Percentiles rank a stretch among this genome's conserved stretches.
Evolutionary conservation across 257 asterid species (phyloP).

Genomic region (Dorcoceras hygrometricum): DNA sequence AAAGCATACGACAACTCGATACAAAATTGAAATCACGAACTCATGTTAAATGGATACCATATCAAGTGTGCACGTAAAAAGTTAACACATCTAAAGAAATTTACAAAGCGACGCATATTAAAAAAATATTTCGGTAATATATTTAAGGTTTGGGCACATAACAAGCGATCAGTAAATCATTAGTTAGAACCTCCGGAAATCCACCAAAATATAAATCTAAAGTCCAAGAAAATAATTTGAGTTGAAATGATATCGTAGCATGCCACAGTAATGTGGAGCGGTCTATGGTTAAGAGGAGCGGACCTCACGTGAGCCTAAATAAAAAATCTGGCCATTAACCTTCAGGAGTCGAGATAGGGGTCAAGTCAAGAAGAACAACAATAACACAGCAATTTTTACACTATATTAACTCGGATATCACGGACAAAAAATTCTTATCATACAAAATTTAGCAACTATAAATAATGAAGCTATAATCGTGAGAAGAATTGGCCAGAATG

Average conservation of each 20-base stretch:
- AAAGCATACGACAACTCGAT: background rate
- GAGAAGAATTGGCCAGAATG: conserved; percentile 26
- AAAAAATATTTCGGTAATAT: too few species aligned
- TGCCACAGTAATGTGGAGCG: background rate
- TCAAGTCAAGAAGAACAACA: background rate
- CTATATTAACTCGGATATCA: conserved; percentile 2
- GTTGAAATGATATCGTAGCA: background rate
- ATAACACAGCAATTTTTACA: background rate
- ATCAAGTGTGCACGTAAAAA: too few species aligned
- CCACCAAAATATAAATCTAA: background rate
- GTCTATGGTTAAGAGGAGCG: background rate
- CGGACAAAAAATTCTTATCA: conserved; percentile 1
- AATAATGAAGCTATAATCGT: background rate
- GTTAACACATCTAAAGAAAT: too few species aligned
- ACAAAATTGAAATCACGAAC: too few species aligned
- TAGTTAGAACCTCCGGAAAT: background rate
- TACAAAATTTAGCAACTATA: conserved; percentile 5
- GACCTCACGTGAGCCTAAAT: background rate
- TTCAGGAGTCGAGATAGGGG: background rate
- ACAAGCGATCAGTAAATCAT: background rate
- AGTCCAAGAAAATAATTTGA: background rate
- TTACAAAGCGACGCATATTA: too few species aligned
- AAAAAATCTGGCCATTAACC: too few species aligned
- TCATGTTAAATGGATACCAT: too few species aligned
- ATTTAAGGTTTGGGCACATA: background rate